Base-by-base conservation (phyloP, 2,329 filamentous ascomycete genomes). In the Venturia aucupariae region DNA sequence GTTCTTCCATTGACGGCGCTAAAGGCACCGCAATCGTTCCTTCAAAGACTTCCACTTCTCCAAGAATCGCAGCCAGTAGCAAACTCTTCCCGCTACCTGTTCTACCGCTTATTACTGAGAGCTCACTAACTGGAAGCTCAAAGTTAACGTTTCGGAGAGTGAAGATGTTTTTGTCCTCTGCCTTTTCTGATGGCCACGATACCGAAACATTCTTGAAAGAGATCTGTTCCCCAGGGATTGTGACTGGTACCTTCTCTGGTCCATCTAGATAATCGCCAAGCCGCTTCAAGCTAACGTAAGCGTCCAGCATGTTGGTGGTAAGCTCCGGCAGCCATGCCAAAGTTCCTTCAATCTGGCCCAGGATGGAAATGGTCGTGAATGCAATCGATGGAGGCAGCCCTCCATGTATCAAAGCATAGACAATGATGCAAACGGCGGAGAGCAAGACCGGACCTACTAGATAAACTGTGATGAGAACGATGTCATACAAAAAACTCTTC, bases 41-140 rank as follows among this genome's bases (percentile, higher is more conserved):
- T 22, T 46, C 46, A 15, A 63, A 51, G 27, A 63, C 41, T 30
- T 63, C 62, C 30, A 63, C 85, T 74, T 93, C 90, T 1, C 90
- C 90, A 4, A 93, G 81, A 32, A 93, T 84, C 0, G 89, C 83
- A 0, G 88, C 83, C 7, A 94, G 79, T 67, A 94, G 77, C 46
- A 93, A 76, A 72, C 86, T 90, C 76, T 93, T 93, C 19, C 90
- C 90, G 10, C 86, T 86, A 0, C 90, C 90, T 0, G 90, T 93
- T 71, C 87, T 87, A 0, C 90, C 90, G 3, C 88, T 89, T 41
- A 93, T 85, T 17, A 92, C 83, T 24, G 85, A 91, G 10, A 94
- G 76, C 68, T 90, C 86, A 22, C 85, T 83, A 19, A 79, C 74
- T 0, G 89, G 90, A 69, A 93, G 90, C 0, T 80, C 80, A 13